Evolutionary conservation across 306 rosid genomes (phyloP).

Genomic region (Lupinus albus): DNA sequence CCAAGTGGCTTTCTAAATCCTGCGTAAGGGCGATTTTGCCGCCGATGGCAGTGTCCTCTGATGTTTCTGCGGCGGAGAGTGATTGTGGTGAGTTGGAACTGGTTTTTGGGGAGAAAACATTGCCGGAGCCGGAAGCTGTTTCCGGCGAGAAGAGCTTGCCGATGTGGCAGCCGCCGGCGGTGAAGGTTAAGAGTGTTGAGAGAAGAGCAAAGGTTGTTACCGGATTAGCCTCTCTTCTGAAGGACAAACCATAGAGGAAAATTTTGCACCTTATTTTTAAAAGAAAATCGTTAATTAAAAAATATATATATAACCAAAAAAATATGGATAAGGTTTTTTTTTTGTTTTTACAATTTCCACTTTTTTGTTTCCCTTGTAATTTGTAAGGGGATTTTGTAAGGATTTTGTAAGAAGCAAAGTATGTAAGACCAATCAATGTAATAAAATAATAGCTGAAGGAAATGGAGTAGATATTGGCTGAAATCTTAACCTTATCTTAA

Average conservation of each 20-base stretch:
- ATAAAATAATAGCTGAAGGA: slow-evolving; percentile 40
- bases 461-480: slow-evolving; percentile 35
- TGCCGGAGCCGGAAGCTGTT: slow-evolving; percentile 13
- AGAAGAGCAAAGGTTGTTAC: slow-evolving; percentile 79
- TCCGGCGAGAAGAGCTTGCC: slow-evolving; percentile 29
- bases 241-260: slow-evolving; percentile 62
- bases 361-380: background rate
- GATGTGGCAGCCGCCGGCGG: slow-evolving; percentile 86
- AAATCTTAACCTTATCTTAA: background rate
- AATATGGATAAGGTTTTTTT: slow-evolving; percentile 13
- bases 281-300: slow-evolving; percentile 26
- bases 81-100: slow-evolving; percentile 71
- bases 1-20: slow-evolving; percentile 87
- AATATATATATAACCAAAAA: slow-evolving; percentile 23
- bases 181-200: slow-evolving; percentile 76
- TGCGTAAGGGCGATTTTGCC: slow-evolving; percentile 45
- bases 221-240: slow-evolving; percentile 90
- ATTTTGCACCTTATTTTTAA: slow-evolving; percentile 37
- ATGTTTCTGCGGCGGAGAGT: slow-evolving; percentile 39
- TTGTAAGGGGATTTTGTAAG: slow-evolving; percentile 39
- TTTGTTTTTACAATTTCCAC: background rate
- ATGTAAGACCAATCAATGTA: slow-evolving; percentile 24
- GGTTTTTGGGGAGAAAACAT: slow-evolving; percentile 66
- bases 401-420: slow-evolving; percentile 37
- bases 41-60: slow-evolving; percentile 32